Base-by-base conservation (phyloP, 179 eudicot genomes). In the Beta macrorhiza region DNA sequence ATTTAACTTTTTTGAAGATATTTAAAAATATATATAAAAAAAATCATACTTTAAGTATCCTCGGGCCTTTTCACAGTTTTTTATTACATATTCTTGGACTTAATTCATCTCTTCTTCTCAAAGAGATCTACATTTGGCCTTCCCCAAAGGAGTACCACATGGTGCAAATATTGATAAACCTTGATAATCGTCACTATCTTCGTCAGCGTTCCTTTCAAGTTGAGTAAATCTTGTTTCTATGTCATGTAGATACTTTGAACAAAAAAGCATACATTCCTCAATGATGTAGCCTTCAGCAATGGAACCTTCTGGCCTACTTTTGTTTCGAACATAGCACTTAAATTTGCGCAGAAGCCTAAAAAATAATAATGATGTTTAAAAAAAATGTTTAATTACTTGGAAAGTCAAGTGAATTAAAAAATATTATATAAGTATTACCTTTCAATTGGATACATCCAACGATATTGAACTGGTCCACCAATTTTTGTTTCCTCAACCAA, bases 391-490 rank as follows among this genome's bases (percentile, higher is more conserved):
- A 29, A 29, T 29, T 29, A 29, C 32, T 29, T 29, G 32, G 32
- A 29, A 29, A 29, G 32, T 29, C 32, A 29, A 29, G 32, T 29
- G 32, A 29, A 29, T 29, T 29, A 29, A 29, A 29, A 29, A 29
- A 29, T 29, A 29, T 29, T 29, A 29, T 29, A 29, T 29, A 29
- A 29, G 32, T 29, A 29, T 29, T 69, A 74, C 77, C 84, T 80
- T 57, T 84, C 79, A 16, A 78, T 56, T 0, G 72, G 65, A 15
- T 79, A 81, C 85, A 83, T 85, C 88, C 88, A 78, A 12, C 80
- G 61, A 58, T 80, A 81, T 42, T 72, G 73, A 0, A 83, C 74
- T 0, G 84, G 83, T 12, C 82, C 81, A 49, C 80, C 87, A 49
- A 83, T 44, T n/a, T 61, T 77, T 7, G 77, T 79, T 44, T 88